Evolutionary conservation across 2,329 filamentous ascomycete genomes (phyloP).

Genomic region (Ustulina deusta): DNA sequence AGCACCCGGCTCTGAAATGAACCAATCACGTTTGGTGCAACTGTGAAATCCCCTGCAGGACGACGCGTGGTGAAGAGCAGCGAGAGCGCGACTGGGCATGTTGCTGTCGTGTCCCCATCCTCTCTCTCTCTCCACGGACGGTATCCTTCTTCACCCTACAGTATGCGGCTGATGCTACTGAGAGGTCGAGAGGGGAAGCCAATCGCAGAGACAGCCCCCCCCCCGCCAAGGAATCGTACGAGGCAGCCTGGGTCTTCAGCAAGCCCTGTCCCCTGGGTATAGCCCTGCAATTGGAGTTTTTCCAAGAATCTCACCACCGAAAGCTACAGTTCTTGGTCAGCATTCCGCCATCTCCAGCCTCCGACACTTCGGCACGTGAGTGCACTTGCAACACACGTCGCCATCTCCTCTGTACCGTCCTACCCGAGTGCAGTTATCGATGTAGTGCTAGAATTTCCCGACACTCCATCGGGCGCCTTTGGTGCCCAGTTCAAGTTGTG

Average conservation of each 20-base stretch:
- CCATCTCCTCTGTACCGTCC: not conserved
- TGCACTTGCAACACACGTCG: not conserved
- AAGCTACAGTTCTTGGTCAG: conserved; percentile 17
- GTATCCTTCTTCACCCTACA: too few species aligned
- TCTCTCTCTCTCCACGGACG: not conserved
- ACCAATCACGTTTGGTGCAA: conserved; percentile 17
- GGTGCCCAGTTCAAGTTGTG: conserved; percentile 23
- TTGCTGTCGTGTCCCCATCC: not conserved
- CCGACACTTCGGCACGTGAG: too few species aligned
- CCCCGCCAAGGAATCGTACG: conserved; percentile 15
- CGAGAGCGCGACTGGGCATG: not conserved
- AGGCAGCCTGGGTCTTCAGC: not conserved
- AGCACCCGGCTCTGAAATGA: not conserved
- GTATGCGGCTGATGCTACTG: conserved; percentile 2
- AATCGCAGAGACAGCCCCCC: not conserved
- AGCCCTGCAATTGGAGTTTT: conserved; percentile 15
- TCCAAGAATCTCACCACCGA: conserved; percentile 6
- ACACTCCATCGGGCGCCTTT: conserved; percentile 4
- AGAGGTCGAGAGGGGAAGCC: conserved; percentile 7
- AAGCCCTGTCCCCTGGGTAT: conserved; percentile 4
- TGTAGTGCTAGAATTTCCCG: conserved; percentile 3
- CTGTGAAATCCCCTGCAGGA: conserved; percentile 23
- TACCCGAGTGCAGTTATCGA: too few species aligned
- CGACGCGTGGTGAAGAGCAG: conserved; percentile 3
- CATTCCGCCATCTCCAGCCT: conserved; percentile 6